These are phyloP conservation scores for Fonsecaea nubica DNA, from an alignment of 2,329 filamentous ascomycete genomes.

Conservation along the genomic window DNA sequence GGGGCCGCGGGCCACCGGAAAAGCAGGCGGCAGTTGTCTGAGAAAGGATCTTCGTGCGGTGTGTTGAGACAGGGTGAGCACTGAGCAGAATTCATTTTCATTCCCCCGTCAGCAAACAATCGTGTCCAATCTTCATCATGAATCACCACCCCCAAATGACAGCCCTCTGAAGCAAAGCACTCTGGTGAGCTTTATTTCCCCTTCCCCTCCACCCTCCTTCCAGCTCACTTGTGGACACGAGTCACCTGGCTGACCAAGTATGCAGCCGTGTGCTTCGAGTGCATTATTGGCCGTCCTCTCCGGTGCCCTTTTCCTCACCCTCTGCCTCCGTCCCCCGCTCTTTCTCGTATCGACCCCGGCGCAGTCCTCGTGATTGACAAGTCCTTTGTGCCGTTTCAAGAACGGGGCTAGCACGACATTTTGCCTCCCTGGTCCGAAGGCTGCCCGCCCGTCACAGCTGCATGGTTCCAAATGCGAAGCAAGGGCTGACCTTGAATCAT, in stretches of 20 bases:
- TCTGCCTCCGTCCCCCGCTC: background rate
- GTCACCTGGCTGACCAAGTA: constrained; percentile 3
- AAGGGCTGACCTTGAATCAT: constrained; percentile 10
- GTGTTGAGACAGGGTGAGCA: background rate
- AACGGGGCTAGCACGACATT: constrained; percentile 2
- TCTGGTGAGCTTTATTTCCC: background rate
- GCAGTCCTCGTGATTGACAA: constrained; percentile 2
- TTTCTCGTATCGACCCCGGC: background rate
- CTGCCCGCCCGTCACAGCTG: constrained; percentile 5
- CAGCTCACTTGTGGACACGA: too few relatives aligned
- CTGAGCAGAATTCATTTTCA: background rate
- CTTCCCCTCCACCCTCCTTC: too few relatives aligned
- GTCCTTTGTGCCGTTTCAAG: constrained; percentile 6
- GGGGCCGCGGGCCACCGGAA: constrained; percentile 23
- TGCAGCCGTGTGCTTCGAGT: background rate
- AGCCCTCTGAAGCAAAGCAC: background rate
- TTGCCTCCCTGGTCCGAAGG: background rate
- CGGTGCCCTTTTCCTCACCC: background rate
- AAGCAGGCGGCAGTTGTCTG: constrained; percentile 19
- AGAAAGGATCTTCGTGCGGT: constrained; percentile 10
- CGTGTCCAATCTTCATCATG: background rate
- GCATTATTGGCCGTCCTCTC: background rate
- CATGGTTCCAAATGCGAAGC: constrained; percentile 17
- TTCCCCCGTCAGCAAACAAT: background rate
- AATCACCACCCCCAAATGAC: background rate